These are phyloP conservation scores for Botrytis porri DNA, from an alignment of 2,329 filamentous ascomycete species.

Conservation along the genomic window DNA sequence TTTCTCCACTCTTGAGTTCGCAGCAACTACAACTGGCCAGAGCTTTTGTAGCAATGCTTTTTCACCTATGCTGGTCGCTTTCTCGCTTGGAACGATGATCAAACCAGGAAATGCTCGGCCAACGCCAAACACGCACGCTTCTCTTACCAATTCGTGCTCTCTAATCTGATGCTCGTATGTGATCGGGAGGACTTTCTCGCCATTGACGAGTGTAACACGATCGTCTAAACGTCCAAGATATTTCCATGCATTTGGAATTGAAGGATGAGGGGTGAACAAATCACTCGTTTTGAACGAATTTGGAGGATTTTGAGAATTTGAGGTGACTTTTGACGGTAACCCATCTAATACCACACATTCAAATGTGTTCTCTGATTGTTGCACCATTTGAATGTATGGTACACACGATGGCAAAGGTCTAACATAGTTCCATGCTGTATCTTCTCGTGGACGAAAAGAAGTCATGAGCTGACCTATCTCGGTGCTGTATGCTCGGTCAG, in stretches of 20 bases:
- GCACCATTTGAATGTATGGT: conserved; percentile 24
- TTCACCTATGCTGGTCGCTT: conserved; percentile 42
- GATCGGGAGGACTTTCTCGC: conserved; percentile 48
- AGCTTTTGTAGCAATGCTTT: conserved; percentile 48
- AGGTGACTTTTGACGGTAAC: conserved; percentile 41
- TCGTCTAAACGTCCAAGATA: conserved; percentile 47
- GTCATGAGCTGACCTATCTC: conserved; percentile 63
- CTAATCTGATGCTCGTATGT: conserved; percentile 53
- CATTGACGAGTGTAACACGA: conserved; percentile 46
- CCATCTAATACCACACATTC: conserved; percentile 39
- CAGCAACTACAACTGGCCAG: conserved; percentile 50
- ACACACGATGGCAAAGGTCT: conserved; percentile 32
- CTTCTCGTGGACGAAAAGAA: conserved; percentile 49
- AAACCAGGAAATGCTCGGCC: conserved; percentile 52
- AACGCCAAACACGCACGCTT: conserved; percentile 56
- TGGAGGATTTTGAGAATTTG: conserved; percentile 42
- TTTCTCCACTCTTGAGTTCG: conserved; percentile 49
- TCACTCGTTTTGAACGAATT: conserved; percentile 47
- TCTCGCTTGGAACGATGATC: conserved; percentile 50
- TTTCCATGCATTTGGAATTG: conserved; percentile 45
- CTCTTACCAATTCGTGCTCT: conserved; percentile 51
- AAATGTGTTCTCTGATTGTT: conserved; percentile 18
- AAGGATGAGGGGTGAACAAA: conserved; percentile 44
- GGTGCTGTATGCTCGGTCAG: conserved; percentile 40
- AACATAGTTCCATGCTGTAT: conserved; percentile 62